Evolutionary conservation across 73 alveolate genomes (phyloP).

Genomic region (Tetrahymena thermophila): DNA sequence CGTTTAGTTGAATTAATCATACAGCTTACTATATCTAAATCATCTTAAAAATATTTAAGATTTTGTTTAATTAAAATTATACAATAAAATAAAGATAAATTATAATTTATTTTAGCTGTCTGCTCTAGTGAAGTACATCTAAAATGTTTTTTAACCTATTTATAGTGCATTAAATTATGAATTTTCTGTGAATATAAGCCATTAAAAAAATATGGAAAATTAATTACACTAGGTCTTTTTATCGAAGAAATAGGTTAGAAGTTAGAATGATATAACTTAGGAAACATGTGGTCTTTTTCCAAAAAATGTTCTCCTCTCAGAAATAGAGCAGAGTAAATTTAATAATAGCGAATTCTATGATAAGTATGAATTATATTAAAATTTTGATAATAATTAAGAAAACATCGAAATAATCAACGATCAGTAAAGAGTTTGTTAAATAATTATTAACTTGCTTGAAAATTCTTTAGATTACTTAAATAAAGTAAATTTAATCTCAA

Average conservation of each 20-base stretch:
- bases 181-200: too few relatives aligned
- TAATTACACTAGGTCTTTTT: too few relatives aligned
- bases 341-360: too few relatives aligned
- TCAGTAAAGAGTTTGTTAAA: neutral
- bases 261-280: too few relatives aligned
- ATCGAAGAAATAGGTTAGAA: too few relatives aligned
- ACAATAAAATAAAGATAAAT: too few relatives aligned
- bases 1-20: neutral
- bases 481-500: neutral
- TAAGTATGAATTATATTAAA: too few relatives aligned
- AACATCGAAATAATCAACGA: neutral
- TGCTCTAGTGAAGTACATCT: neutral
- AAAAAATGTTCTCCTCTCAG: too few relatives aligned
- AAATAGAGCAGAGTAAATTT: too few relatives aligned
- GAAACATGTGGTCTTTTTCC: too few relatives aligned
- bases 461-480: neutral
- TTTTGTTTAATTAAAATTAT: too few relatives aligned
- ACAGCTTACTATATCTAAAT: neutral
- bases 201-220: neutral
- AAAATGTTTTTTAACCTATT: neutral
- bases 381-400: neutral
- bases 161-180: neutral
- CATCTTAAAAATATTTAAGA: neutral
- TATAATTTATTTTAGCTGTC: neutral
- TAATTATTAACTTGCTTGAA: neutral